phyloP scores from a whole-genome alignment of 2,329 filamentous ascomycete genomes.

The Ascosphaera apis region DNA sequence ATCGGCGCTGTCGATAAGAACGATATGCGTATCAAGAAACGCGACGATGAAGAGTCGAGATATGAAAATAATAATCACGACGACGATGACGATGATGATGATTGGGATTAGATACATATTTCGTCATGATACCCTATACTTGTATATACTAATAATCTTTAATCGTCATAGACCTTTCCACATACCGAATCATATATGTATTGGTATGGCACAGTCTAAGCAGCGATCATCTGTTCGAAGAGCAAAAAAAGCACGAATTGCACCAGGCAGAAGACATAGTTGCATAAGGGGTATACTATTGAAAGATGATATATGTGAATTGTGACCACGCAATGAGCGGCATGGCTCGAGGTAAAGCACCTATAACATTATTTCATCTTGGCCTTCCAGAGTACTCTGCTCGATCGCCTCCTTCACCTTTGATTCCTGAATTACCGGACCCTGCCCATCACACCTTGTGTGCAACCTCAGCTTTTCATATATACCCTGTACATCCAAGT shows the following conservation, averaged over 20 bases:
- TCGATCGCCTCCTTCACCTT: slow-evolving; percentile 53
- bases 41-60: slow-evolving; percentile 22
- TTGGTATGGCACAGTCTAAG: too few species aligned
- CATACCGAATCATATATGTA: too few species aligned
- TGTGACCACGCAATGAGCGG: background rate
- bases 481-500: slow-evolving; percentile 62
- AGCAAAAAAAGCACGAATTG: too few species aligned
- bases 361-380: slow-evolving; percentile 50
- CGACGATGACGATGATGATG: slow-evolving; percentile 28
- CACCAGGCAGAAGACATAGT: background rate
- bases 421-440: slow-evolving; percentile 66
- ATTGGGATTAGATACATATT: slow-evolving; percentile 28
- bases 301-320: background rate
- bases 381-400: slow-evolving; percentile 51
- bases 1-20: slow-evolving; percentile 56
- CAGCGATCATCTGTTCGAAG: too few species aligned
- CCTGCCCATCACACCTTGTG: slow-evolving; percentile 66
- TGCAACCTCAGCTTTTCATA: slow-evolving; percentile 52
- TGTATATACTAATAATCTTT: background rate
- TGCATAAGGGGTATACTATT: background rate
- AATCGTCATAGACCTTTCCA: background rate
- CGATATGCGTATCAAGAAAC: slow-evolving; percentile 48
- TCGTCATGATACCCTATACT: background rate
- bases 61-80: slow-evolving; percentile 20
- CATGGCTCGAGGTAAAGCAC: background rate